These are phyloP conservation scores for Gnetum montanum DNA, from an alignment of 75 land plant genomes.

Conservation along the genomic window DNA sequence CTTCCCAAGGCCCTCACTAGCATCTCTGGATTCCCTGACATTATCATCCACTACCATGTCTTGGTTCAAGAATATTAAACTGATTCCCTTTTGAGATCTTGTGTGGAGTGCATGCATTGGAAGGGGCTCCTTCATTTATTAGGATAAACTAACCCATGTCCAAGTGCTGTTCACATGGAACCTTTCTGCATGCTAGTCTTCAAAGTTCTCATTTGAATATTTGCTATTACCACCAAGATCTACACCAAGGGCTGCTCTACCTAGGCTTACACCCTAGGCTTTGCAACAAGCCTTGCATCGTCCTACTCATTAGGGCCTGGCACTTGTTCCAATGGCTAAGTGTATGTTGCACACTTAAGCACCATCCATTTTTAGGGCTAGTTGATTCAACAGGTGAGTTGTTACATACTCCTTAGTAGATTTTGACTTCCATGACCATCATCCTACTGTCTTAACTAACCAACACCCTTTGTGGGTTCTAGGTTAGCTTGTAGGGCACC, in stretches of 20 bases:
- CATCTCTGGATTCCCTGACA: background rate
- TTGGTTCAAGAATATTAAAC: background rate
- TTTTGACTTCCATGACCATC: background rate
- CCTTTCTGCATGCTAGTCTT: background rate
- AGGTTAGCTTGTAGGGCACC: background rate
- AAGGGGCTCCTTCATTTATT: background rate
- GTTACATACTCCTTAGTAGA: background rate
- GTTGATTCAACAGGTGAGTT: background rate
- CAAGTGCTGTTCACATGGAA: background rate
- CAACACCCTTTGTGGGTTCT: background rate
- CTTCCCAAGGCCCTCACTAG: background rate
- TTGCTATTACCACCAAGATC: background rate
- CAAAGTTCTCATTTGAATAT: background rate
- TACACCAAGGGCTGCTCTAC: background rate
- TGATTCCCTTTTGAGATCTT: background rate
- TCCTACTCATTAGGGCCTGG: background rate
- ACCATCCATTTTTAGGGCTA: background rate
- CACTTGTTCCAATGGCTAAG: background rate
- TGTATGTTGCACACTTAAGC: background rate
- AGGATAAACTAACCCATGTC: background rate
- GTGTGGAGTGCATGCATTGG: background rate
- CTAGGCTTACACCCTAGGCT: background rate
- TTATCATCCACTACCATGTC: background rate
- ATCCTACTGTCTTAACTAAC: background rate
- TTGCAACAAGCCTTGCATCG: background rate